Evolutionary conservation across 2,329 filamentous ascomycete species (phyloP), one percentile per base, ranked within the genome.

Genomic region (Aspergillus bombycis): DNA sequence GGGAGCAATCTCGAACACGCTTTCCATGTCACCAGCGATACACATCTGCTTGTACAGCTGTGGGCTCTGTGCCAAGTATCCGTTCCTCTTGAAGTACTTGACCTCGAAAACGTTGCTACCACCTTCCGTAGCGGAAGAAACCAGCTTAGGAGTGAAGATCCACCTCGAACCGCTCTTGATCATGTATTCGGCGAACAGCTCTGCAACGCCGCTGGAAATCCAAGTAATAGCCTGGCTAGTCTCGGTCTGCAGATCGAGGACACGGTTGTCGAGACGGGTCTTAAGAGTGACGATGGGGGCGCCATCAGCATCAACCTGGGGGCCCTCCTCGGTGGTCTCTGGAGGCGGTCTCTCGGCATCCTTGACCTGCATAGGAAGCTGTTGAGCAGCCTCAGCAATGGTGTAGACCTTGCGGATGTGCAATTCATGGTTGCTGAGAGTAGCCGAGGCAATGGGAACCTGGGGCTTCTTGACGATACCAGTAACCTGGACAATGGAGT

Each of bases 21-120:
- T 84, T 72, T 86, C 83, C 80, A 88, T 87, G 64, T 88, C 84
- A 66, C 85, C 85, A 4, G 87, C 85, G 70, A 90, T 88, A 69
- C 87, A 83, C 86, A 89, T 89, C 72, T 90, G 88, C 80, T 90
- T 90, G 80, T 88, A 86, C 66, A 90, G 80, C 71, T 90, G 88
- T 9, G 88, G 88, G 45, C 84, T 87, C 71, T 90, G 88, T 2
- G 88, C 87, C 46, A 90, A 80, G 74, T 85, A 89, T 30, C 93
- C 94, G 68, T 90, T 87, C 74, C 90, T 88, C 69, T 91, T 92
- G 78, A 98, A 98, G 81, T 98, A 98, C 50, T 90, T 89, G 70
- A 98, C 84, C 71, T 90, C 86, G 79, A 99, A 98, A 46, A 98
- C 94, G 75, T 94, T 96, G 70, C 89, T 89, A 68, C 95, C 95